These are phyloP conservation scores for Pseudopyricularia javanii DNA, from an alignment of 2,329 filamentous ascomycete species.

Conservation along the genomic window DNA sequence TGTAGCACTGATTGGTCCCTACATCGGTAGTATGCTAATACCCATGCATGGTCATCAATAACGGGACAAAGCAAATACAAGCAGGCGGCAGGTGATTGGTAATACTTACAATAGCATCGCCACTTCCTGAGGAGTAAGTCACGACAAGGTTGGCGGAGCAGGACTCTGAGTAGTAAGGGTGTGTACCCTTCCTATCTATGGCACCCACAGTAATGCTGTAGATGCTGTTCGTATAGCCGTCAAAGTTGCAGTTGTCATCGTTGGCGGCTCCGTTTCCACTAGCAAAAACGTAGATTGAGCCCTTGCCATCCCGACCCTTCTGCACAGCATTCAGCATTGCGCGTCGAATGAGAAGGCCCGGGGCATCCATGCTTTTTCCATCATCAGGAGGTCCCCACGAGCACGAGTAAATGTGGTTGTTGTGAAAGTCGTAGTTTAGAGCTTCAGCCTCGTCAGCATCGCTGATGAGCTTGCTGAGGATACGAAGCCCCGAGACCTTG, in stretches of 20 bases:
- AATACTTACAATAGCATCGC: constrained; percentile 54
- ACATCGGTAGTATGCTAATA: constrained; percentile 82
- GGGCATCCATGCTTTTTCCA: constrained; percentile 85
- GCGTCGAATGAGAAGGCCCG: constrained; percentile 73
- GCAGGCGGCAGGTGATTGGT: background rate
- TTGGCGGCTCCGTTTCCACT: constrained; percentile 81
- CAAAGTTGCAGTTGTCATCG: constrained; percentile 98
- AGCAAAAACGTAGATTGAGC: constrained; percentile 93
- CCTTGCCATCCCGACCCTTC: constrained; percentile 68
- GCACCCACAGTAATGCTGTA: constrained; percentile 97
- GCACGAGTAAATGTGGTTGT: constrained; percentile 96
- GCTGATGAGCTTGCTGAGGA: constrained; percentile 79
- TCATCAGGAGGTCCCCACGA: constrained; percentile 97
- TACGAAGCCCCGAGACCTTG: constrained; percentile 81
- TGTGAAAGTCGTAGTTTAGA: constrained; percentile 81
- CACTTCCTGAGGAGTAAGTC: constrained; percentile 85
- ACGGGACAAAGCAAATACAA: background rate
- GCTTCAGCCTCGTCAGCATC: constrained; percentile 87
- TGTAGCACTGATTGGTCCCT: constrained; percentile 67
- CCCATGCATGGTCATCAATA: background rate
- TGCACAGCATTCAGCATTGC: constrained; percentile 91
- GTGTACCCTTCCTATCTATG: constrained; percentile 73
- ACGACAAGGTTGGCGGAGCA: constrained; percentile 94
- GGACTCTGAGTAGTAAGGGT: constrained; percentile 92
- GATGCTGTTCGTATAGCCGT: constrained; percentile 98